Base-by-base conservation (phyloP, 2,329 filamentous ascomycete genomes). In the Hymenoscyphus salicellus region DNA sequence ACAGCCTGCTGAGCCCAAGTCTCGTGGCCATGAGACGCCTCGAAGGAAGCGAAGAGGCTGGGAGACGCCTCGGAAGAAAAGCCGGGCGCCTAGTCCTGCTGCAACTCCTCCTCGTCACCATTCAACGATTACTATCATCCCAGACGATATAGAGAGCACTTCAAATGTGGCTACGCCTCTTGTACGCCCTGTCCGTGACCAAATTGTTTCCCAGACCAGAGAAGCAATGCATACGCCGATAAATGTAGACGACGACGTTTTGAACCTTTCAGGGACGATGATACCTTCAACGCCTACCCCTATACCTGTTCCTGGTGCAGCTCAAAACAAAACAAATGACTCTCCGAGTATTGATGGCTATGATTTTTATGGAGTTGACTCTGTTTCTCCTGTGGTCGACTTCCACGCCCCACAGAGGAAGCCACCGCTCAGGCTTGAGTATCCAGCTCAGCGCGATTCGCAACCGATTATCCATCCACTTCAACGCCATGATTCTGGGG, bases 291-390 rank as follows among this genome's bases (percentile, higher is more conserved):
- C 58, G 52, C 70, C 69, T 61, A 69, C 58, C 58, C 72, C 71
- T 5, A 72, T 74, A 62, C 69, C 71, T 55, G 68, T 73, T n/a
- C 68, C 72, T 52, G 66, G 69, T 52, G 55, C 68, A 23, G 65
- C 58, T 60, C 57, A 68, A 33, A 64, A 65, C 6, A 62, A 67
- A 8, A 66, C 68, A 5, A 43, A 70, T 10, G 64, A 63, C 23
- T 55, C 66, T 10, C 71, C 72, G 23, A 74, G 72, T 63, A 62
- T 73, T 1, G 86, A 88, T 68, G 86, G 86, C 0, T 88, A 89
- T 70, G 86, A 89, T 73, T 89, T 89, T 71, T 88, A 88, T 71
- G 86, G 86, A 70, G 77, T 85, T 32, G 85, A 86, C n/a, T 82
- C 76, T 68, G 66, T 73, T 83, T 63, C 76, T 77, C 58, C 78